Conservation (phyloP, 495 filamentous ascomycete species). For the Podospora tetraspora region DNA sequence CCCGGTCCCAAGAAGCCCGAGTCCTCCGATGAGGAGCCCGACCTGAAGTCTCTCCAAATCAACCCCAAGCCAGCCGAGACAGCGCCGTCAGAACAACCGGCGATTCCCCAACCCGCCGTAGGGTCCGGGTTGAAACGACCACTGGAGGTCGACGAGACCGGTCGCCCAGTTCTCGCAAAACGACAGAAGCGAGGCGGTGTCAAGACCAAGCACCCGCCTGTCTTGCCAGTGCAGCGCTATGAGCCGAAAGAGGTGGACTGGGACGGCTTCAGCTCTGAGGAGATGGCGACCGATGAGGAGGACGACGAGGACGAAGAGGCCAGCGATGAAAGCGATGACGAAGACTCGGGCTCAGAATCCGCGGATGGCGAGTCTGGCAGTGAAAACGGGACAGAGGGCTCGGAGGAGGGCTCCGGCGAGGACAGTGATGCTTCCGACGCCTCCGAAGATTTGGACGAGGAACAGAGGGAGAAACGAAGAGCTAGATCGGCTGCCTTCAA, state of each 20-base stretch:
- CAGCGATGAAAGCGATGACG: conserved; percentile 20
- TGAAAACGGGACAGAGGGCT: conserved; percentile 27
- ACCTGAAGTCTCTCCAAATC: conserved; percentile 20
- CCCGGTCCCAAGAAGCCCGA: conserved; percentile 21
- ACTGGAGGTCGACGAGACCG: conserved; percentile 69
- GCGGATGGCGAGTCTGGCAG: conserved; percentile 16
- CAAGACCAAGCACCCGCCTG: conserved; percentile 31
- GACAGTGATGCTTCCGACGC: conserved; percentile 15
- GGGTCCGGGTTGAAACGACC: conserved; percentile 86
- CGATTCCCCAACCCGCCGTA: conserved; percentile 30
- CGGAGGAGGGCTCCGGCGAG: not conserved
- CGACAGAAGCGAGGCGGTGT: conserved; percentile 50
- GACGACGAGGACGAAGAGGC: conserved; percentile 29
- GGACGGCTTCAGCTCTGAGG: conserved; percentile 33
- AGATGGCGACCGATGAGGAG: conserved; percentile 16
- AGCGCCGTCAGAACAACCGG: not conserved
- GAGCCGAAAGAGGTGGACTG: conserved; percentile 32
- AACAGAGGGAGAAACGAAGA: conserved; percentile 25
- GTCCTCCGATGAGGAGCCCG: conserved; percentile 26
- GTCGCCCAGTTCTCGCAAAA: conserved; percentile 76
- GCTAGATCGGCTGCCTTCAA: conserved; percentile 73
- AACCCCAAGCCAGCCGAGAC: not conserved
- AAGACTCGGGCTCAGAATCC: conserved; percentile 21
- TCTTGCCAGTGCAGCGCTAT: conserved; percentile 12
- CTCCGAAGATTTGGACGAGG: conserved; percentile 30